Base-by-base conservation (phyloP, 2,329 filamentous ascomycete genomes). In the Penicillium griseofulvum region DNA sequence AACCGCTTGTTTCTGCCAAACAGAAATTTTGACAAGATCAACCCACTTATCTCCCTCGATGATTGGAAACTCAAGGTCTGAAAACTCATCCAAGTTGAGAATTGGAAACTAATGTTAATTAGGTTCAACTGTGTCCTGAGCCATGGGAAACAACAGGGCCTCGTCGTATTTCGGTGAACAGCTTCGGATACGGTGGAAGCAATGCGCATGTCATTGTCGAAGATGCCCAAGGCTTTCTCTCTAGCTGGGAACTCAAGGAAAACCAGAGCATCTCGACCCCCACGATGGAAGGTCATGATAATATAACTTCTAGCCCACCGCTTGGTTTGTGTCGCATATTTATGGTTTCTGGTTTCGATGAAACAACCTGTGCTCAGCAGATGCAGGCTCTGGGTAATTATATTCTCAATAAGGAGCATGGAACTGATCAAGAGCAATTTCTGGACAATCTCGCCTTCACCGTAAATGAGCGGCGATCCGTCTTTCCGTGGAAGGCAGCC, bases 161-260 rank as follows among this genome's bases (percentile, higher is more conserved):
- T 5, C 59, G 37, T 42, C 49, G 59, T 9, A 49, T 57, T 37
- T 61, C 59, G 1, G 67, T 78, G 46, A 77, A 76, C 57, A 75
- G 71, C 6, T 79, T 79, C 52, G 78, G 78, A 2, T 79, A 76
- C 24, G 77, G 78, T 16, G 78, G 78, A 37, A 73, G 74, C 16
- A 80, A 79, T 55, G 74, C 72, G 0, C 78, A 81, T 55, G 66
- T 69, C 4, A 73, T 80, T 14, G 56, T 80, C 5, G 71, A 74
- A 51, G 63, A 68, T 39, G 45, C 60, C 5, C 17, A 36, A 4
- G 50, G 59, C 4, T 60, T 59, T 28, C 42, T 59, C 7, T 52
- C 53, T 26, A 9, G n/a, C 12, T 52, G 37, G 10, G 46, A 26
- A n/a, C 31, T 49, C 11, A 17, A 48, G 6, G 16, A 8, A 22